Evolutionary conservation across 2,329 filamentous ascomycete species (phyloP).

Genomic region (Aspergillus costaricaensis): DNA sequence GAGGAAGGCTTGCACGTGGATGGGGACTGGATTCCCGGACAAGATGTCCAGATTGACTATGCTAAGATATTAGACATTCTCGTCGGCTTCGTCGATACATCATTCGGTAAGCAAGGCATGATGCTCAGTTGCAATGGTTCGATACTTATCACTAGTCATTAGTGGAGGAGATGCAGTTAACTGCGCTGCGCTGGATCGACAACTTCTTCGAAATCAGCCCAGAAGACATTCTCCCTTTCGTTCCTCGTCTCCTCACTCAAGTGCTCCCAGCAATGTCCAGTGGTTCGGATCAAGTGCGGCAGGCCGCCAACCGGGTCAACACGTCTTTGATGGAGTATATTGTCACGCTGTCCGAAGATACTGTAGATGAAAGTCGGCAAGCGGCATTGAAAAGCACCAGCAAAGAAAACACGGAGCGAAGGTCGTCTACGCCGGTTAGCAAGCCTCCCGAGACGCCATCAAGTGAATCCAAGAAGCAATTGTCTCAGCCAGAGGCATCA

Average conservation of each 20-base stretch:
- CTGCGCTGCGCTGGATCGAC: slow-evolving; percentile 92
- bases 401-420: slow-evolving; percentile 42
- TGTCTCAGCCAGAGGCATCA: slow-evolving; percentile 29
- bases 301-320: slow-evolving; percentile 87
- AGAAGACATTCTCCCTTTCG: slow-evolving; percentile 92
- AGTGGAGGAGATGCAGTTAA: slow-evolving; percentile 91
- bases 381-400: slow-evolving; percentile 43
- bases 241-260: slow-evolving; percentile 86
- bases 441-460: slow-evolving; percentile 30
- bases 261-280: slow-evolving; percentile 93
- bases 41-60: slow-evolving; percentile 94
- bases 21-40: slow-evolving; percentile 95
- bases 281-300: slow-evolving; percentile 82
- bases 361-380: slow-evolving; percentile 43
- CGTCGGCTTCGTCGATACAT: slow-evolving; percentile 82
- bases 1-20: slow-evolving; percentile 65
- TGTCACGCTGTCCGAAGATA: slow-evolving; percentile 79
- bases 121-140: background rate
- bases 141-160: slow-evolving; percentile 12
- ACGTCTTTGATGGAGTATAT: slow-evolving; percentile 91
- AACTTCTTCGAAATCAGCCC: slow-evolving; percentile 96
- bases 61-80: slow-evolving; percentile 89
- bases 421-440: slow-evolving; percentile 45
- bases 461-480: slow-evolving; percentile 35
- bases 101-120: slow-evolving; percentile 58